phyloP scores from a whole-genome alignment of 495 filamentous ascomycete genomes.

The Evernia prunastri region DNA sequence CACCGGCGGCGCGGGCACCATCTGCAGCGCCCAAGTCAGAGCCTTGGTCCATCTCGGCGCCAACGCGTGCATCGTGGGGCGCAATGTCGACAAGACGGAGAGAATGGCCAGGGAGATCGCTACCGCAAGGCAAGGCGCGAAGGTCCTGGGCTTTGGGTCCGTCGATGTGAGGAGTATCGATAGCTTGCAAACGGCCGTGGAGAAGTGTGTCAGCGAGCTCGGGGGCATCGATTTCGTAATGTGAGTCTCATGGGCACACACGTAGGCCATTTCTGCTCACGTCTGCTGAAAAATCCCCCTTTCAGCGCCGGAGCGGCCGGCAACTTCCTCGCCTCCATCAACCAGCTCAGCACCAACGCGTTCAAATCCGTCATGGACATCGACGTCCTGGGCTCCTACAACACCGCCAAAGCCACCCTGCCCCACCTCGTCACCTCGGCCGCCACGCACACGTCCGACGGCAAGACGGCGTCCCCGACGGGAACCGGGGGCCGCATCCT shows the following conservation, averaged over 20 bases:
- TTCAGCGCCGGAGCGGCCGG: slow-evolving; percentile 85
- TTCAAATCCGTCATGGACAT: slow-evolving; percentile 97
- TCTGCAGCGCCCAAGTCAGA: slow-evolving; percentile 87
- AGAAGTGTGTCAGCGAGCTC: slow-evolving; percentile 70
- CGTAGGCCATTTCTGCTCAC: background rate
- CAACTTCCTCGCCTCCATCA: slow-evolving; percentile 88
- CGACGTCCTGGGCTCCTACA: slow-evolving; percentile 86
- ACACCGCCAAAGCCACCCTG: slow-evolving; percentile 87
- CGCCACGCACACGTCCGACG: slow-evolving; percentile 48
- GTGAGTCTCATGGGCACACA: slow-evolving; percentile 46
- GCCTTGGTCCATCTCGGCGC: slow-evolving; percentile 87
- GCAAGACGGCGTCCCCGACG: slow-evolving; percentile 29
- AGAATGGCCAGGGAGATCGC: slow-evolving; percentile 71
- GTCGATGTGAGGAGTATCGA: slow-evolving; percentile 77
- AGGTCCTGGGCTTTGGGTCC: slow-evolving; percentile 76
- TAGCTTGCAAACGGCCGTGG: slow-evolving; percentile 63
- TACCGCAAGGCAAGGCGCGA: slow-evolving; percentile 65
- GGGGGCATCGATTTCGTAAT: slow-evolving; percentile 91
- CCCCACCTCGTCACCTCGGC: slow-evolving; percentile 72
- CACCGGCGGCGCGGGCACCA: slow-evolving; percentile 88
- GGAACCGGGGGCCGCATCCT: slow-evolving; percentile 79
- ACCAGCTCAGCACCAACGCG: slow-evolving; percentile 73
- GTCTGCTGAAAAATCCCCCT: too few relatives aligned
- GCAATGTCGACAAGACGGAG: slow-evolving; percentile 86
- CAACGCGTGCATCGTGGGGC: slow-evolving; percentile 87